A percentile compares a stretch with the other conserved stretches of the same genome.
Evolutionary conservation across 2,329 filamentous ascomycete species (phyloP).

Genomic region (Byssochlamys sp.): DNA sequence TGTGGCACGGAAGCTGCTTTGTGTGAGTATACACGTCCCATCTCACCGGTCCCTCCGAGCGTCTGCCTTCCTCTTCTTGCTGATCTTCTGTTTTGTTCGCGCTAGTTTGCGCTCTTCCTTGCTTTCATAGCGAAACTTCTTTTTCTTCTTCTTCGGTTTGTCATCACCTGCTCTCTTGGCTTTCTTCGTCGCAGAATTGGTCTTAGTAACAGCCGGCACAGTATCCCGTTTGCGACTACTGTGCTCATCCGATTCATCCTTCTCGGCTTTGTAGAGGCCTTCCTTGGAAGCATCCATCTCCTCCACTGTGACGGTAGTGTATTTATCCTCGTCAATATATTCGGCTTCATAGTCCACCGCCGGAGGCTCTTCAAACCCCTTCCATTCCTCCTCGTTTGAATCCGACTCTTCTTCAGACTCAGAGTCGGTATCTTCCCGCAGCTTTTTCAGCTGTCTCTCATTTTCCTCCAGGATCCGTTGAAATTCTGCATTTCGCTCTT

Average conservation of each 20-base stretch:
- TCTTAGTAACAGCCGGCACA: slow-evolving; percentile 19
- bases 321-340: slow-evolving; percentile 92
- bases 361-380: slow-evolving; percentile 49
- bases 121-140: slow-evolving; percentile 84
- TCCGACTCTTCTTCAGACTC: slow-evolving; percentile 24
- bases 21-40: neutral
- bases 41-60: slow-evolving; percentile 36
- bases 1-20: neutral
- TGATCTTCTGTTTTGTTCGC: slow-evolving; percentile 53
- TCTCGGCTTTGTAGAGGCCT: slow-evolving; percentile 52
- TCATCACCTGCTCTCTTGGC: slow-evolving; percentile 36
- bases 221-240: slow-evolving; percentile 19
- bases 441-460: slow-evolving; percentile 57
- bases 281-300: slow-evolving; percentile 70
- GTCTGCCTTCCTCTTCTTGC: slow-evolving; percentile 62
- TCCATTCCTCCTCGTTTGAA: slow-evolving; percentile 50
- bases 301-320: slow-evolving; percentile 89
- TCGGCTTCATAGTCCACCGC: slow-evolving; percentile 73
- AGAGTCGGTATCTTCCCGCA: slow-evolving; percentile 36
- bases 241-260: slow-evolving; percentile 19
- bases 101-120: slow-evolving; percentile 66
- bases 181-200: slow-evolving; percentile 37
- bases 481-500: slow-evolving; percentile 71
- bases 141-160: slow-evolving; percentile 69
- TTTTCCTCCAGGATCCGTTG: slow-evolving; percentile 72